Conservation (phyloP, 768 basidiomycete genomes). For the Paxillus rubicundulus region DNA sequence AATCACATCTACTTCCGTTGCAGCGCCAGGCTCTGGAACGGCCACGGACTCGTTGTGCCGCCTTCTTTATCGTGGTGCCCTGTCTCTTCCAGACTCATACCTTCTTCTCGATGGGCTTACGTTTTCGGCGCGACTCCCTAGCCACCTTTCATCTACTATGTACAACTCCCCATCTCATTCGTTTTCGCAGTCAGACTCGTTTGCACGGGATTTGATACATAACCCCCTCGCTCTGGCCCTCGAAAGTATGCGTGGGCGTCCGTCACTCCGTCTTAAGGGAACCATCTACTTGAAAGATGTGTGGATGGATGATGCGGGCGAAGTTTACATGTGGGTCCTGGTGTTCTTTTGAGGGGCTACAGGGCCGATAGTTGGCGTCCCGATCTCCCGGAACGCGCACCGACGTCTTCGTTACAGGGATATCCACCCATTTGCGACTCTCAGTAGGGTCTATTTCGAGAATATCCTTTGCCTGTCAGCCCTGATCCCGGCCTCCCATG, state of each 20-base stretch:
- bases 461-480: slow-evolving; percentile 59
- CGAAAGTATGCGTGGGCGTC: slow-evolving; percentile 78
- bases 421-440: slow-evolving; percentile 60
- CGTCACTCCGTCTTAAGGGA: slow-evolving; percentile 58
- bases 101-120: slow-evolving; percentile 72
- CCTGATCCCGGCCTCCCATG: slow-evolving; percentile 24
- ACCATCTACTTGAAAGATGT: slow-evolving; percentile 51
- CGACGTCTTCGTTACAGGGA: slow-evolving; percentile 43
- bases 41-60: slow-evolving; percentile 33
- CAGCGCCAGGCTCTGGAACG: slow-evolving; percentile 4
- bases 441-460: slow-evolving; percentile 68
- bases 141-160: slow-evolving; percentile 23
- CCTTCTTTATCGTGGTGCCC: slow-evolving; percentile 71
- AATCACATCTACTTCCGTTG: slow-evolving; percentile 5
- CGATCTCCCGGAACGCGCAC: neutral
- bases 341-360: slow-evolving; percentile 25
- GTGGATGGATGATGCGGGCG: slow-evolving; percentile 58
- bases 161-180: slow-evolving; percentile 25
- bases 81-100: slow-evolving; percentile 71
- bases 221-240: slow-evolving; percentile 70
- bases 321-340: slow-evolving; percentile 44
- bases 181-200: slow-evolving; percentile 25
- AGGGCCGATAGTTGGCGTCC: neutral
- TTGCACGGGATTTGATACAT: slow-evolving; percentile 45
- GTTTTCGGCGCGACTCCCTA: slow-evolving; percentile 52